phyloP scores from a whole-genome alignment of 176 grass and related monocot genomes.

The Lolium multiflorum region DNA sequence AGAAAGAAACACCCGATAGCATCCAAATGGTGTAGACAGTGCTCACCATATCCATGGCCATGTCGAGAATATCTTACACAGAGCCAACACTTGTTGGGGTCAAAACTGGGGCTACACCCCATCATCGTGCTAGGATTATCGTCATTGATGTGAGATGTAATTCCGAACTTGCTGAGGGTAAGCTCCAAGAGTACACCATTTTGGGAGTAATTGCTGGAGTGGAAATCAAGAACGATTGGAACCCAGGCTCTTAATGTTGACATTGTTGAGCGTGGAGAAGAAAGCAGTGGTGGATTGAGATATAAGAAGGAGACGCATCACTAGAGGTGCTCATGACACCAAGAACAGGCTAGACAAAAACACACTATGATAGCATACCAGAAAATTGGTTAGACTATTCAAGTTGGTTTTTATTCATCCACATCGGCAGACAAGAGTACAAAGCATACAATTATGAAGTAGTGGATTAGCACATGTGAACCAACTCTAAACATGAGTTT shows the following conservation, averaged over 20 bases:
- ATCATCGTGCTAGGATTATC: background rate
- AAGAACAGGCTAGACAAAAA: background rate
- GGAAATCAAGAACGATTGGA: background rate
- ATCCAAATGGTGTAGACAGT: background rate
- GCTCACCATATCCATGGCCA: background rate
- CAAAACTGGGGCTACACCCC: background rate
- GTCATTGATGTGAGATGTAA: background rate
- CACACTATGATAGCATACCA: background rate
- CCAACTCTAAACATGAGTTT: background rate
- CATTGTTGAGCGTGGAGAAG: background rate
- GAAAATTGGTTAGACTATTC: background rate
- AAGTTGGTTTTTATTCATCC: background rate
- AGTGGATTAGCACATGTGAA: background rate
- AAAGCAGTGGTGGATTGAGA: background rate
- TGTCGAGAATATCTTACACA: background rate
- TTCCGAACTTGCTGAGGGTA: background rate
- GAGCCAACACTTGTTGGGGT: background rate
- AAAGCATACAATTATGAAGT: background rate
- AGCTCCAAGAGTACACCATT: background rate
- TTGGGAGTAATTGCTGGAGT: background rate
- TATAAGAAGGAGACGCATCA: background rate
- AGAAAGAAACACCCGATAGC: background rate
- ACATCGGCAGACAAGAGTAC: background rate
- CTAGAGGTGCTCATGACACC: background rate
- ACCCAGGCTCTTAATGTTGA: background rate